These are phyloP conservation scores for Linnemannia hyalina DNA, from an alignment of 192 early-diverging fungal species.

Conservation along the genomic window DNA sequence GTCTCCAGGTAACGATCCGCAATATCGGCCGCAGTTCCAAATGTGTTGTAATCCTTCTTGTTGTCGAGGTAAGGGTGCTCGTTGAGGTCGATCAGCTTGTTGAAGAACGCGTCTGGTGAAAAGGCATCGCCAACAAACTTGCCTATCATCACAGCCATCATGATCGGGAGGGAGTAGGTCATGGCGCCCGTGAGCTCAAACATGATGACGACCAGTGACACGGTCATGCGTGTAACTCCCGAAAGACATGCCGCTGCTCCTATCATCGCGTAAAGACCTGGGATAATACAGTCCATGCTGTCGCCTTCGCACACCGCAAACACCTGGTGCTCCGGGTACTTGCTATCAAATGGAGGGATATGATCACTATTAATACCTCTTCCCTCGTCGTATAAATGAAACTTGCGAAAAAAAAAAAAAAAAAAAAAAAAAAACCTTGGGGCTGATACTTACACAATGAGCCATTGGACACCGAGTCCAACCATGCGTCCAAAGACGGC, in stretches of 20 bases:
- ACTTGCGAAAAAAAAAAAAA: no score
- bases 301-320: constrained; percentile 64
- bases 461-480: constrained; percentile 85
- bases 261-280: constrained; percentile 86
- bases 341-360: constrained; percentile 5
- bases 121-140: constrained; percentile 57
- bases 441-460: constrained; percentile 44
- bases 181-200: constrained; percentile 98
- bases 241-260: constrained; percentile 87
- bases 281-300: constrained; percentile 74
- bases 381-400: neutral
- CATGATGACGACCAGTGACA: constrained; percentile 95
- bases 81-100: constrained; percentile 73
- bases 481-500: constrained; percentile 93
- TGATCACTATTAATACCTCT: no score
- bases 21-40: constrained; percentile 71
- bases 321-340: constrained; percentile 69
- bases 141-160: constrained; percentile 76
- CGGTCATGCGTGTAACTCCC: constrained; percentile 91
- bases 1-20: constrained; percentile 74
- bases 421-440: no score
- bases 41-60: constrained; percentile 78
- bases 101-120: constrained; percentile 53
- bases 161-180: constrained; percentile 96
- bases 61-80: constrained; percentile 84